phyloP scores from a whole-genome alignment of 1,284 basidiomycete species.

The Ganoderma meredithae region DNA sequence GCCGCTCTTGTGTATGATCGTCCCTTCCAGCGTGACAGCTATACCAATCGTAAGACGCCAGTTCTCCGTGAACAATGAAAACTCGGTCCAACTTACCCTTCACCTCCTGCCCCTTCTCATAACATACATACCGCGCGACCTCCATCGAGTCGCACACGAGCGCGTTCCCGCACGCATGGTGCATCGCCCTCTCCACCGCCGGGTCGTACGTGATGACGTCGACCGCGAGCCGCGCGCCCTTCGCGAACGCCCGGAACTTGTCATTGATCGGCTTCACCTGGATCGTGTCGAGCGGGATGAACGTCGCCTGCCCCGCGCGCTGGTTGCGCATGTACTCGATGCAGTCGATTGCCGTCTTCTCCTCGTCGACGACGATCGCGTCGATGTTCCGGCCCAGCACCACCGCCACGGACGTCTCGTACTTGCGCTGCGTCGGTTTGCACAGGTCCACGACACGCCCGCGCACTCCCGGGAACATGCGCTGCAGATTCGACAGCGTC shows the following conservation, averaged over 20 bases:
- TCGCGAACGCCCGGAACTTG: slow-evolving; percentile 91
- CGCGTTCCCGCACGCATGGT: slow-evolving; percentile 95
- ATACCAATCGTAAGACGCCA: slow-evolving; percentile 15
- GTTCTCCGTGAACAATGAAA: neutral
- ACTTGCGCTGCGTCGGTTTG: slow-evolving; percentile 92
- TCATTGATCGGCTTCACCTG: slow-evolving; percentile 95
- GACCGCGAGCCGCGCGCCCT: slow-evolving; percentile 91
- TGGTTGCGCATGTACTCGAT: slow-evolving; percentile 98
- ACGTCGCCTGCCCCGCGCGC: slow-evolving; percentile 94
- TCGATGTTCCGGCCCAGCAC: slow-evolving; percentile 95
- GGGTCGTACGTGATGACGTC: slow-evolving; percentile 94
- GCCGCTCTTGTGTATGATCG: slow-evolving; percentile 97
- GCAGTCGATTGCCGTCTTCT: slow-evolving; percentile 97
- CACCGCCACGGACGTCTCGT: slow-evolving; percentile 94
- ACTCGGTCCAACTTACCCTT: slow-evolving; percentile 70
- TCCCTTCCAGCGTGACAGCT: slow-evolving; percentile 98
- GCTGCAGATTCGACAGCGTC: slow-evolving; percentile 82
- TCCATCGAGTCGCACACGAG: slow-evolving; percentile 96
- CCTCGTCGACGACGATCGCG: slow-evolving; percentile 94
- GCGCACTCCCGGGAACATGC: slow-evolving; percentile 92
- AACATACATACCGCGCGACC: slow-evolving; percentile 89
- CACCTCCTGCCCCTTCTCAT: slow-evolving; percentile 94
- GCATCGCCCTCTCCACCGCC: slow-evolving; percentile 91
- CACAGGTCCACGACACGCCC: slow-evolving; percentile 94
- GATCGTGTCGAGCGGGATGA: slow-evolving; percentile 97